These are phyloP conservation scores for Didymella arachidicola DNA, from an alignment of 2,329 filamentous ascomycete genomes.

Conservation along the genomic window DNA sequence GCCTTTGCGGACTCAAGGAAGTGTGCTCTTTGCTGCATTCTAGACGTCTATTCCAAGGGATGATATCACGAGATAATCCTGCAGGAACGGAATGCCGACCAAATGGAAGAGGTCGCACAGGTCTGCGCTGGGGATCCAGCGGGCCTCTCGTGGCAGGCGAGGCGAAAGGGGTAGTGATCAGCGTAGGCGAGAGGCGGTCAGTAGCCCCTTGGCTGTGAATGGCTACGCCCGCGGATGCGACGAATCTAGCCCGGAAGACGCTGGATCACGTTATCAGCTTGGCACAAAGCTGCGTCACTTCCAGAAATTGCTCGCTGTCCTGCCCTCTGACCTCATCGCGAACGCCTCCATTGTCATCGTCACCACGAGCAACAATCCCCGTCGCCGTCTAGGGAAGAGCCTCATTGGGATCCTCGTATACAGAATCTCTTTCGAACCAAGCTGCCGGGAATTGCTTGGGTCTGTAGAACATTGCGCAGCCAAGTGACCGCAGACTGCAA, in stretches of 20 bases:
- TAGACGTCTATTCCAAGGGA: conserved; percentile 12
- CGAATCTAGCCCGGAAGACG: conserved; percentile 24
- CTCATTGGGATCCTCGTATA: conserved; percentile 34
- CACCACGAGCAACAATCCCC: conserved; percentile 40
- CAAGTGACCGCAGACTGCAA: conserved; percentile 23
- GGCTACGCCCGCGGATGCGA: conserved; percentile 4
- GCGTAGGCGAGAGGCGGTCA: conserved; percentile 14
- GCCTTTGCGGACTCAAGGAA: neutral
- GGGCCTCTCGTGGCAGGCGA: conserved; percentile 30
- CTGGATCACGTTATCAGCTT: conserved; percentile 43
- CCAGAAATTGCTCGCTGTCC: conserved; percentile 44
- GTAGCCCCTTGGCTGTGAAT: conserved; percentile 18
- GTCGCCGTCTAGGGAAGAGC: conserved; percentile 37
- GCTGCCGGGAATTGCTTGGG: conserved; percentile 14
- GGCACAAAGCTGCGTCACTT: conserved; percentile 40
- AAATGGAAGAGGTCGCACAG: conserved; percentile 14
- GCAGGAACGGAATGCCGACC: conserved; percentile 23
- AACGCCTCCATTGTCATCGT: conserved; percentile 47
- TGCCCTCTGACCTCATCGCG: conserved; percentile 49
- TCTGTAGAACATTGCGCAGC: conserved; percentile 22
- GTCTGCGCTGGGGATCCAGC: conserved; percentile 16
- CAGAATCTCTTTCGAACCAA: conserved; percentile 20
- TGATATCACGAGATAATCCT: conserved; percentile 18
- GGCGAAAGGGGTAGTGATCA: conserved; percentile 35
- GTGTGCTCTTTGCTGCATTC: conserved; percentile 6